Conservation (phyloP, 2,329 filamentous ascomycete species). For the Xylaria sp. region DNA sequence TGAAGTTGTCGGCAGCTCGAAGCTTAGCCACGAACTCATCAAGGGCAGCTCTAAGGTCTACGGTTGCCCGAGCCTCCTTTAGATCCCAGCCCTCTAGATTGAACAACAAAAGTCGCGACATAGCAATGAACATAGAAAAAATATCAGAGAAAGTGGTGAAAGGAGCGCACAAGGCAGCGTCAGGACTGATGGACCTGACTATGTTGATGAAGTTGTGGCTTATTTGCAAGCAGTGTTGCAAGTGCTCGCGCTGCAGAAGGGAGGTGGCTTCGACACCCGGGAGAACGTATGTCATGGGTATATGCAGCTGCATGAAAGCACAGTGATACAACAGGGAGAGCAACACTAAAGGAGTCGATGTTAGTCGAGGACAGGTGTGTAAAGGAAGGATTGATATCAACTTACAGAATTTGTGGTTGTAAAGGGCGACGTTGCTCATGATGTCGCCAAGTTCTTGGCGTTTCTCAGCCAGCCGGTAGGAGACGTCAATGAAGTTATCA, state of each 20-base stretch:
- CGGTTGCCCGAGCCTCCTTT: conserved; percentile 18
- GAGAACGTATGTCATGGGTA: conserved; percentile 35
- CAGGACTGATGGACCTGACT: conserved; percentile 29
- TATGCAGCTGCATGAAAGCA: conserved; percentile 26
- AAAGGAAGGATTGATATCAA: neutral
- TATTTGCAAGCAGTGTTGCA: conserved; percentile 35
- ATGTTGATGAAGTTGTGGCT: conserved; percentile 33
- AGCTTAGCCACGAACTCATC: conserved; percentile 19
- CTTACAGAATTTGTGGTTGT: conserved; percentile 28
- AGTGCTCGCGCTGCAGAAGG: conserved; percentile 27
- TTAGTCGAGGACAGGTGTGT: neutral
- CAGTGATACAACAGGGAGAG: conserved; percentile 14
- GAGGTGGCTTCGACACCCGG: conserved; percentile 21
- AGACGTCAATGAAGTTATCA: conserved; percentile 30
- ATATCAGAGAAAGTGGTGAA: conserved; percentile 26
- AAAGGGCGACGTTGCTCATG: conserved; percentile 29
- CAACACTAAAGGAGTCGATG: conserved; percentile 8
- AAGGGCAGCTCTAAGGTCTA: conserved; percentile 24
- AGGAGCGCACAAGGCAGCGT: conserved; percentile 24
- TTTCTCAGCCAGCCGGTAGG: conserved; percentile 32
- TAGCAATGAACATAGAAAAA: conserved; percentile 28
- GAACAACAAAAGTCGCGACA: conserved; percentile 29
- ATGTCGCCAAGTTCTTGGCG: conserved; percentile 33
- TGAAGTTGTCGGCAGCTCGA: conserved; percentile 7
- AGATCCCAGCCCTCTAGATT: conserved; percentile 29